phyloP scores from a whole-genome alignment of 2,329 filamentous ascomycete genomes.

The Cadophora sp. region DNA sequence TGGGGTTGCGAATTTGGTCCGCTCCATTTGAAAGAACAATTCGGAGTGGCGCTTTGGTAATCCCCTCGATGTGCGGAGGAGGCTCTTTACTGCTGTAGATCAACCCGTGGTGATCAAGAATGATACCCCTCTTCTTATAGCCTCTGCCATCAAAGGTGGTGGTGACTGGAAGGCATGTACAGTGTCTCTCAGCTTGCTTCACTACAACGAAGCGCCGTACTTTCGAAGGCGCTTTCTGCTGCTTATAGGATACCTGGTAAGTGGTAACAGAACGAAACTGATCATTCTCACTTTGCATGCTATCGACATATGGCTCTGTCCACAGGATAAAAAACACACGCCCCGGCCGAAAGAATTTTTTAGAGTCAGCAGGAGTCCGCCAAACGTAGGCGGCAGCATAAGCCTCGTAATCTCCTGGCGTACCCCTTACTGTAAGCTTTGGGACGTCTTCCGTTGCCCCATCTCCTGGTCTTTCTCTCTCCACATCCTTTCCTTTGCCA shows the following conservation, averaged over 20 bases:
- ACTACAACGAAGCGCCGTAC: conserved; percentile 39
- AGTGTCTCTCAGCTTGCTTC: conserved; percentile 24
- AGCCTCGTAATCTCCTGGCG: not conserved
- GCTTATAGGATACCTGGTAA: conserved; percentile 25
- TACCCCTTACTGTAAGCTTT: not conserved
- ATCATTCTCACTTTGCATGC: not conserved
- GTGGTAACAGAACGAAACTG: conserved; percentile 29
- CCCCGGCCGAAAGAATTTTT: not conserved
- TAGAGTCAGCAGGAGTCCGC: not conserved
- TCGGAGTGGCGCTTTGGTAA: conserved; percentile 30
- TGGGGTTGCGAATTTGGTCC: conserved; percentile 27
- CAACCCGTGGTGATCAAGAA: conserved; percentile 34
- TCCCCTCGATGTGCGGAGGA: conserved; percentile 21
- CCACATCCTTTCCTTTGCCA: too few relatives aligned
- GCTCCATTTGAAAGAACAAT: conserved; percentile 26
- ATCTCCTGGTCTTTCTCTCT: too few relatives aligned
- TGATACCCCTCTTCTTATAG: conserved; percentile 34
- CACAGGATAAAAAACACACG: not conserved
- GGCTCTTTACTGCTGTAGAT: conserved; percentile 31
- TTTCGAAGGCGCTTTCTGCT: conserved; percentile 36
- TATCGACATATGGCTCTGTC: not conserved
- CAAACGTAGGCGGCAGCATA: not conserved
- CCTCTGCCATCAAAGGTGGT: conserved; percentile 27
- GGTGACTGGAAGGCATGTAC: conserved; percentile 36
- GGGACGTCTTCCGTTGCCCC: too few relatives aligned